phyloP scores from a whole-genome alignment of 768 basidiomycete species.

The Trametes gibbosa region DNA sequence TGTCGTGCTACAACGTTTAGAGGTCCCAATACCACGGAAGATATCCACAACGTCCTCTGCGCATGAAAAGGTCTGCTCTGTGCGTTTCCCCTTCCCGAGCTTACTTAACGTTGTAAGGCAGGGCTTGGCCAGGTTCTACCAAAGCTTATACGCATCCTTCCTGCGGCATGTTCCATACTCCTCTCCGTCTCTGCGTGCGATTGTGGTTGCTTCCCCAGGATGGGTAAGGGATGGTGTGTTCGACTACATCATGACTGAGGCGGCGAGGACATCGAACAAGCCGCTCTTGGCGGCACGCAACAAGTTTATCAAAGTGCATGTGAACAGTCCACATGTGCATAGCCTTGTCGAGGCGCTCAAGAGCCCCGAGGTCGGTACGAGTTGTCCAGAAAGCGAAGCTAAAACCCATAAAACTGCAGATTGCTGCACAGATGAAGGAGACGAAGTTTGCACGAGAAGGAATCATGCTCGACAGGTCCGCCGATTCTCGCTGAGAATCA shows the following conservation, averaged over 20 bases:
- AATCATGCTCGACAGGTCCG: constrained; percentile 81
- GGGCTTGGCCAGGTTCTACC: constrained; percentile 80
- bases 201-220: constrained; percentile 96
- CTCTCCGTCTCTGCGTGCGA: constrained; percentile 70
- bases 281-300: constrained; percentile 70
- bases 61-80: constrained; percentile 66
- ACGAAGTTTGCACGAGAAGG: constrained; percentile 97
- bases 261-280: constrained; percentile 79
- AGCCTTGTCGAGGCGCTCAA: constrained; percentile 92
- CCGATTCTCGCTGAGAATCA: not conserved
- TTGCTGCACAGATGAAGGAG: constrained; percentile 76
- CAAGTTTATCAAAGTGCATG: constrained; percentile 88
- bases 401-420: constrained; percentile 40
- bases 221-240: constrained; percentile 91
- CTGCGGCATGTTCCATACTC: constrained; percentile 87
- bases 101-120: not conserved
- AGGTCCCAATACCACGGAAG: constrained; percentile 88
- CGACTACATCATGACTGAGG: constrained; percentile 81
- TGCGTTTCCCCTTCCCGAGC: not conserved
- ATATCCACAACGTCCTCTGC: constrained; percentile 77
- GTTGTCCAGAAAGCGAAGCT: not conserved
- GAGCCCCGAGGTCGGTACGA: constrained; percentile 76
- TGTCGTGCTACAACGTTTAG: constrained; percentile 84
- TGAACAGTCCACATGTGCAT: constrained; percentile 93
- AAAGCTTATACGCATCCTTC: constrained; percentile 82